Percentiles rank a stretch among this genome's conserved stretches.
Evolutionary conservation across 768 basidiomycete species (phyloP).

Genomic region (Suillus hirtellus): DNA sequence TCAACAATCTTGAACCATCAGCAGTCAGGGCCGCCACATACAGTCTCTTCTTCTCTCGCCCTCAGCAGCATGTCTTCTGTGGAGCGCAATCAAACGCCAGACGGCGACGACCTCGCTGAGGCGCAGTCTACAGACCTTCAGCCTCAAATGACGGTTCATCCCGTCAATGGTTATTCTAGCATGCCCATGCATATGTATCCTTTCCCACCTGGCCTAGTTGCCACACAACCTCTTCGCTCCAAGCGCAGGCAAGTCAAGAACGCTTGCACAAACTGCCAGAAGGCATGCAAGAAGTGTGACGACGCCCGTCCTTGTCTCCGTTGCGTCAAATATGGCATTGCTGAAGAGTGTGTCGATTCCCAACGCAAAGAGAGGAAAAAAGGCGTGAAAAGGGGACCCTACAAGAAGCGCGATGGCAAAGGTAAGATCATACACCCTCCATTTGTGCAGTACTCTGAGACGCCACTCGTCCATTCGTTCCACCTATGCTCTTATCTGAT

Average conservation of each 20-base stretch:
- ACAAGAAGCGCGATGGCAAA: constrained; percentile 96
- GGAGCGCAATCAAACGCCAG: constrained; percentile 42
- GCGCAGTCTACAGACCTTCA: constrained; percentile 38
- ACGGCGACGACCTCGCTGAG: constrained; percentile 41
- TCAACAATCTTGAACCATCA: constrained; percentile 15
- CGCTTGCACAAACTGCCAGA: constrained; percentile 88
- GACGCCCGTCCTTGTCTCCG: constrained; percentile 90
- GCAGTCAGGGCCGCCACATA: constrained; percentile 36
- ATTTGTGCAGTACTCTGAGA: constrained; percentile 18
- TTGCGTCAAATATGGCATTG: constrained; percentile 87
- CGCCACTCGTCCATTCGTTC: constrained; percentile 4
- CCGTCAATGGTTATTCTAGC: constrained; percentile 47
- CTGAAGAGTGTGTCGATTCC: constrained; percentile 87
- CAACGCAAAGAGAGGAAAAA: constrained; percentile 91
- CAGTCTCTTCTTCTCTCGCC: constrained; percentile 34
- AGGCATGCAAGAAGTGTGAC: constrained; percentile 91
- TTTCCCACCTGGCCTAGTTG: constrained; percentile 50
- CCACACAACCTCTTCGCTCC: constrained; percentile 55
- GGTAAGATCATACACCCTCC: constrained; percentile 46
- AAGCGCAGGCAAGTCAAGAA: constrained; percentile 91
- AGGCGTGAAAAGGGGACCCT: constrained; percentile 83
- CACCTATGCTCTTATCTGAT: constrained; percentile 8
- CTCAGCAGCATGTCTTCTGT: constrained; percentile 37
- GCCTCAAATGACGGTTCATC: constrained; percentile 52
- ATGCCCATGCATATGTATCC: constrained; percentile 74